phyloP scores from a whole-genome alignment of 306 rosid species.

The Carpinus viminea region DNA sequence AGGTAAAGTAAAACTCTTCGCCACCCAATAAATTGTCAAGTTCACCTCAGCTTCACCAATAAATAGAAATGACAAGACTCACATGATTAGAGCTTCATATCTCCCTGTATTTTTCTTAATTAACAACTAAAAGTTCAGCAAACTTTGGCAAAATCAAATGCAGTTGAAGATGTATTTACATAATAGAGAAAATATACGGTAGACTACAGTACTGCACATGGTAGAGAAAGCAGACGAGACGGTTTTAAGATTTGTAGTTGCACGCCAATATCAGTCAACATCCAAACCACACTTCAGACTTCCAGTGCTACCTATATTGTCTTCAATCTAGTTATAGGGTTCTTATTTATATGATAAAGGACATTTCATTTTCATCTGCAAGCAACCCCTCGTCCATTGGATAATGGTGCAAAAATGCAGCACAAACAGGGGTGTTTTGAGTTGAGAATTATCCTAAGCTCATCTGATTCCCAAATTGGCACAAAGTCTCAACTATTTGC shows the following conservation, averaged over 20 bases:
- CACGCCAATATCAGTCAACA: neutral
- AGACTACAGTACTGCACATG: neutral
- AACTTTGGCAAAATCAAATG: neutral
- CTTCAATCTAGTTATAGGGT: neutral
- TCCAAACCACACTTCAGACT: neutral
- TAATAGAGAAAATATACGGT: neutral
- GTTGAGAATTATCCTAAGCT: neutral
- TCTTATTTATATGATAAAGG: neutral
- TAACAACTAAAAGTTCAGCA: neutral
- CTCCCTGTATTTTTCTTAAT: neutral
- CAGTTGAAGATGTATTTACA: neutral
- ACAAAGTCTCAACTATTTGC: neutral
- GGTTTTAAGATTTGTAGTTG: neutral
- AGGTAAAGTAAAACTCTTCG: neutral
- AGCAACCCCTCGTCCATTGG: neutral
- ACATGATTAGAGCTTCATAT: neutral
- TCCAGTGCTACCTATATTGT: neutral
- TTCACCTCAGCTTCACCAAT: neutral
- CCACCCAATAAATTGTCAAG: neutral
- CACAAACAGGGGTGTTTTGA: neutral
- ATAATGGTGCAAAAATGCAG: neutral
- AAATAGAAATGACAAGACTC: neutral
- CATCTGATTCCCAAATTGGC: neutral
- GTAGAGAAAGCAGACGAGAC: constrained; percentile 1
- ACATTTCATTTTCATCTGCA: neutral